Evolutionary conservation across 495 filamentous ascomycete species (phyloP).

Genomic region (Copromyces sp.): DNA sequence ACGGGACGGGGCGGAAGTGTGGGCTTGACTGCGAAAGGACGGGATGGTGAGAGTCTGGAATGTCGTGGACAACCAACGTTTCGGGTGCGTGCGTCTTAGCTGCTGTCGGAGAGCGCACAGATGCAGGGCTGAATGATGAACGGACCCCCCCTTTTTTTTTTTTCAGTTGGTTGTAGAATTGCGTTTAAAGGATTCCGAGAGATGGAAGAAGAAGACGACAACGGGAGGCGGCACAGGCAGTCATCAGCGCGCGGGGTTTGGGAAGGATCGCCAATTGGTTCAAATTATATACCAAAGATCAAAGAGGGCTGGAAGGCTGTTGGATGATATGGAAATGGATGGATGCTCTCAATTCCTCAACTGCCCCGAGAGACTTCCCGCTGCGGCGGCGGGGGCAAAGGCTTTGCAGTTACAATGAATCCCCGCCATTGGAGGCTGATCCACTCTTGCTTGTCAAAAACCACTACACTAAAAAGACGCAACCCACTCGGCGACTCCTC

Average conservation of each 20-base stretch:
- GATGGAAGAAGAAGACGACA: background rate
- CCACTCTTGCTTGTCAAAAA: background rate
- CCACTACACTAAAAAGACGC: background rate
- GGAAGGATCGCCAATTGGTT: background rate
- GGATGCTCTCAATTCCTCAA: background rate
- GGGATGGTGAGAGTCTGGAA: background rate
- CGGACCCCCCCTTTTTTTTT: background rate
- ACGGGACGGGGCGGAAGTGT: background rate
- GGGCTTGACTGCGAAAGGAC: background rate
- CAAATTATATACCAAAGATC: background rate
- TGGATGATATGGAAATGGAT: too few species aligned
- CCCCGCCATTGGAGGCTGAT: background rate
- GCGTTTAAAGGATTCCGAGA: background rate
- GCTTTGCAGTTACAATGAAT: background rate
- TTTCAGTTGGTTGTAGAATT: background rate
- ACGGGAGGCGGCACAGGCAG: background rate
- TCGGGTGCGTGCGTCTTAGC: background rate
- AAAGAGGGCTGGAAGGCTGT: background rate
- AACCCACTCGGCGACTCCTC: background rate
- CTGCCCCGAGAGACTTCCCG: background rate
- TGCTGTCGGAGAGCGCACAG: background rate
- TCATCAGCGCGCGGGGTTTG: background rate
- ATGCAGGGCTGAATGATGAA: background rate
- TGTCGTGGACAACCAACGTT: background rate
- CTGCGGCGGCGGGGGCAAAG: background rate